phyloP scores from a whole-genome alignment of 1,139 yeast genomes.

The Yamadazyma kanchanaburiensis region DNA sequence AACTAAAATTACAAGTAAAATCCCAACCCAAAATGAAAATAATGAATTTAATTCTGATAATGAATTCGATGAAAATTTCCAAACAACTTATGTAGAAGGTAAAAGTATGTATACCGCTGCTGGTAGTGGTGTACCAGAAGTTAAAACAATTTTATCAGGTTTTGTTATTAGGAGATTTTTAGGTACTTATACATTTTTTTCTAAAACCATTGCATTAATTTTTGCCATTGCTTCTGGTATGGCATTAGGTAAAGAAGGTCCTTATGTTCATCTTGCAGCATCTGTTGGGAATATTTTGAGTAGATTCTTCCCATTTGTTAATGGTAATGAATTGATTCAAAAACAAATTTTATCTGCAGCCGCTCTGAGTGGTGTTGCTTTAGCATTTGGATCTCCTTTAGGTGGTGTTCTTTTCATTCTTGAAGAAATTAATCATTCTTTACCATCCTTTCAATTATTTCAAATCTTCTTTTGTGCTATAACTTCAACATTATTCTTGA shows the following conservation, averaged over 20 bases:
- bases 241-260: conserved; percentile 70
- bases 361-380: conserved; percentile 67
- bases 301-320: conserved; percentile 48
- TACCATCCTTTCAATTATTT: conserved; percentile 57
- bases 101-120: conserved; percentile 50
- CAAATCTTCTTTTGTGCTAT: conserved; percentile 62
- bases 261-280: conserved; percentile 68
- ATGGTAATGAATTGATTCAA: conserved; percentile 50
- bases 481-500: conserved; percentile 52
- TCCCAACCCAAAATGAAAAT: conserved; percentile 3
- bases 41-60: background rate
- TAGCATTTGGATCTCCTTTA: conserved; percentile 68
- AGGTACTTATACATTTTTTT: conserved; percentile 52
- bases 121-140: conserved; percentile 69
- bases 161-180: conserved; percentile 53
- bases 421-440: conserved; percentile 61
- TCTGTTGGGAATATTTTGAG: conserved; percentile 61
- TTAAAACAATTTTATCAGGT: conserved; percentile 54
- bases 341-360: conserved; percentile 63
- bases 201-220: conserved; percentile 50
- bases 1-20: conserved; percentile 37
- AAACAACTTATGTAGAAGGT: conserved; percentile 9
- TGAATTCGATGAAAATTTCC: background rate
- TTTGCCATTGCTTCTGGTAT: conserved; percentile 66
- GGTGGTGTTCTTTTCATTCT: conserved; percentile 67